Conservation (phyloP, 1,284 basidiomycete genomes). For the Boletus sp. region DNA sequence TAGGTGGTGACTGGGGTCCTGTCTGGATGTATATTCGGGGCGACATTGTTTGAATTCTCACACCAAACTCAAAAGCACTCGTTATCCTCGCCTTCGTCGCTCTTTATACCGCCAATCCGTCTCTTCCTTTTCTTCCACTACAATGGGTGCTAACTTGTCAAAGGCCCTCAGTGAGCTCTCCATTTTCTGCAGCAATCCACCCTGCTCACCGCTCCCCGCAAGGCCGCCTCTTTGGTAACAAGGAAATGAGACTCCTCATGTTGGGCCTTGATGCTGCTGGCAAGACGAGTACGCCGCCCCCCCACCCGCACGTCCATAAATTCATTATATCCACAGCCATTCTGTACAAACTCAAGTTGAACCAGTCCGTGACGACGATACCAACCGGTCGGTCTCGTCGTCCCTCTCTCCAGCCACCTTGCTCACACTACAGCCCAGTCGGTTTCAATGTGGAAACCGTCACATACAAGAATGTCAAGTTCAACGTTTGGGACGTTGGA, state of each 20-base stretch:
- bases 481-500: constrained; percentile 99
- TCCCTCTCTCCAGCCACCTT: constrained; percentile 11
- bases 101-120: constrained; percentile 37
- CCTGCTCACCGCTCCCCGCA: constrained; percentile 23
- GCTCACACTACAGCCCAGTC: constrained; percentile 44
- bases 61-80: constrained; percentile 3
- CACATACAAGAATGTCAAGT: constrained; percentile 99
- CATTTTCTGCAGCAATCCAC: too few species aligned
- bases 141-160: constrained; percentile 75
- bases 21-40: constrained; percentile 9
- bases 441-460: constrained; percentile 99
- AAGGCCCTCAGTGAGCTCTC: constrained; percentile 59
- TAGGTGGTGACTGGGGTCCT: constrained; percentile 33
- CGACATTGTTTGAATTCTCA: constrained; percentile 26
- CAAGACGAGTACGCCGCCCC: constrained; percentile 76
- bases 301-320: not conserved
- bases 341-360: constrained; percentile 98
- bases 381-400: constrained; percentile 76
- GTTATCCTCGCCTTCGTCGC: constrained; percentile 37
- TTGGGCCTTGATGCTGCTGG: constrained; percentile 94
- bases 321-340: constrained; percentile 65
- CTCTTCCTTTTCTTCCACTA: constrained; percentile 1
- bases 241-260: constrained; percentile 95
- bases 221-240: constrained; percentile 97
- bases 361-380: constrained; percentile 98